Percentiles rank a stretch among this genome's conserved stretches.
Conservation (phyloP, 257 asterid genomes). For the Parsonsia alboflavescens region DNA sequence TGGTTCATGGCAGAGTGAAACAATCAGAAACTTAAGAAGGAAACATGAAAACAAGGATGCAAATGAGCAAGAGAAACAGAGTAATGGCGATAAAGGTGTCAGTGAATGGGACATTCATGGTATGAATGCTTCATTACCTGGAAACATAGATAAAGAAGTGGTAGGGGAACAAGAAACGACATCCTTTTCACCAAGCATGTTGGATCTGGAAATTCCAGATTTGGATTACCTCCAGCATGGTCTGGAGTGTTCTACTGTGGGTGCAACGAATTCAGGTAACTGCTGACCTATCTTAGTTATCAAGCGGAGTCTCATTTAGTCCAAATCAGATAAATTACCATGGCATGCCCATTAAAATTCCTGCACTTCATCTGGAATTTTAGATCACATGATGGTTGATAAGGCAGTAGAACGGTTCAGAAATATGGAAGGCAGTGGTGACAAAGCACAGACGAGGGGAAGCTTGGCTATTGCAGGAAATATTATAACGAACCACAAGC, state of each 20-base stretch:
- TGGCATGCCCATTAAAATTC: background rate
- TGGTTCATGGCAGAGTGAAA: slow-evolving; percentile 27
- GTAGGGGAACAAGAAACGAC: slow-evolving; percentile 10
- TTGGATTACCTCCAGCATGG: background rate
- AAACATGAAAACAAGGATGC: slow-evolving; percentile 23
- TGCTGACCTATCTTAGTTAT: background rate
- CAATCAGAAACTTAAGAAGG: slow-evolving; percentile 25
- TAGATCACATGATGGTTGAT: background rate
- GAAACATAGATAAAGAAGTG: slow-evolving; percentile 10
- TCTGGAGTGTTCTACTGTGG: background rate
- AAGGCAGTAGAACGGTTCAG: slow-evolving; percentile 1
- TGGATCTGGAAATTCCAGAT: slow-evolving; percentile 1
- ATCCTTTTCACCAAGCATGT: background rate
- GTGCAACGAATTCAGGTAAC: background rate
- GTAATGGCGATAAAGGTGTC: slow-evolving; percentile 11
- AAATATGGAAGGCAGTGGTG: background rate
- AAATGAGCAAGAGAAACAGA: slow-evolving; percentile 17
- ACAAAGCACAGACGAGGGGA: slow-evolving; percentile 13
- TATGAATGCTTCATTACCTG: slow-evolving; percentile 11
- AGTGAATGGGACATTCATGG: slow-evolving; percentile 13
- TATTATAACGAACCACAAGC: slow-evolving; percentile 13
- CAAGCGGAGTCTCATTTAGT: background rate
- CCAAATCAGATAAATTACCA: background rate
- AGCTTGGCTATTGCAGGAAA: slow-evolving; percentile 9
- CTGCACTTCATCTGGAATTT: background rate